These are phyloP conservation scores for Metarhizium brunneum DNA, from an alignment of 2,329 filamentous ascomycete genomes.

Conservation along the genomic window DNA sequence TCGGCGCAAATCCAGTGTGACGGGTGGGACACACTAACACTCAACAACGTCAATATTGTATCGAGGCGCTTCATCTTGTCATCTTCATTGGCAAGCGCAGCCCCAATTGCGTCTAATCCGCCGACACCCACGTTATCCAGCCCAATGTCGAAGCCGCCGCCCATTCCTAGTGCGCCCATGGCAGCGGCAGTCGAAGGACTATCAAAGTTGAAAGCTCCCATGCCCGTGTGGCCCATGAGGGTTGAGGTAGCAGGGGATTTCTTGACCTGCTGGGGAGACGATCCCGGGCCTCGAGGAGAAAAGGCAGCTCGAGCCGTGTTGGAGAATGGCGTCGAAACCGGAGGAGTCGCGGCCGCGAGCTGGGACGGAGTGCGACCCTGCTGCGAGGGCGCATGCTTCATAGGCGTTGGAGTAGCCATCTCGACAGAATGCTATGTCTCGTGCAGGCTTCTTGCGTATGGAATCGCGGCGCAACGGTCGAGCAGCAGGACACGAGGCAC, in stretches of 20 bases:
- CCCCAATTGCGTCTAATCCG: constrained; percentile 31
- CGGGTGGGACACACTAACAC: constrained; percentile 26
- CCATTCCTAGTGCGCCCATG: constrained; percentile 46
- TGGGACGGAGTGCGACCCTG: constrained; percentile 40
- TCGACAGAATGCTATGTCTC: neutral
- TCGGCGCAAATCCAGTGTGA: constrained; percentile 1
- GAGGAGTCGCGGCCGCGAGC: constrained; percentile 48
- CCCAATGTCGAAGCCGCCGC: constrained; percentile 39
- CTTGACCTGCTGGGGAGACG: constrained; percentile 56
- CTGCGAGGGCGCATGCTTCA: constrained; percentile 35
- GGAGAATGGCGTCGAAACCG: constrained; percentile 59
- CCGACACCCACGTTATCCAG: constrained; percentile 42
- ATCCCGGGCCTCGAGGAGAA: constrained; percentile 47
- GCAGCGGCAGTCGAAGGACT: constrained; percentile 55
- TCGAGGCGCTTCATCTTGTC: constrained; percentile 47
- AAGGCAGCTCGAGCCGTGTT: constrained; percentile 47
- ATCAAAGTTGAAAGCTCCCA: constrained; percentile 48
- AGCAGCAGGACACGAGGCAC: neutral
- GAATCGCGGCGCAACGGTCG: neutral
- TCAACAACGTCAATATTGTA: constrained; percentile 38
- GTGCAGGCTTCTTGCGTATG: neutral
- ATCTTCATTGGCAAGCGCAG: constrained; percentile 37
- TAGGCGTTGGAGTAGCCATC: constrained; percentile 43
- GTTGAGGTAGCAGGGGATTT: constrained; percentile 50
- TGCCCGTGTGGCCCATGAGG: constrained; percentile 36